A percentile compares a stretch with the other conserved stretches of the same genome.
phyloP scores from a whole-genome alignment of 495 filamentous ascomycete genomes.

The Neurospora sp. region DNA sequence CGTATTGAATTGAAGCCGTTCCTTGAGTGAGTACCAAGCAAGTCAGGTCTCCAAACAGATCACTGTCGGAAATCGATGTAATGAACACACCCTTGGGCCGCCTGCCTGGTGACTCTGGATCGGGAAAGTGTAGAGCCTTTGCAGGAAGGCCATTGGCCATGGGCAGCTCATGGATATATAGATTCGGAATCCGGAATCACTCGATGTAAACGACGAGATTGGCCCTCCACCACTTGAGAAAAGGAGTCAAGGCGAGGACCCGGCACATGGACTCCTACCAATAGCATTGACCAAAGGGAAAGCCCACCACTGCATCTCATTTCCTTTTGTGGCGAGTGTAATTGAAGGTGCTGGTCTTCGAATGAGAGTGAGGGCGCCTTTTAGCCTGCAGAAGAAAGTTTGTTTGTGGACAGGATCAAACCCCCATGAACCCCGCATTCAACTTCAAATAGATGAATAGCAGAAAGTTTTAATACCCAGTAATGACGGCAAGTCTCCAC shows the following conservation, averaged over 20 bases:
- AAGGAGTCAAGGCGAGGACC: background rate
- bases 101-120: background rate
- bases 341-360: background rate
- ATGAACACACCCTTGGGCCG: background rate
- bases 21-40: background rate
- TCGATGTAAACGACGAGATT: background rate
- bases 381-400: background rate
- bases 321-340: background rate
- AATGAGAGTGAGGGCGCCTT: background rate
- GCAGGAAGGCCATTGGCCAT: background rate
- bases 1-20: background rate
- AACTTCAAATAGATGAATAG: background rate
- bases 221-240: background rate
- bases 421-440: background rate
- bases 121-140: background rate
- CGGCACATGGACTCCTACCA: background rate
- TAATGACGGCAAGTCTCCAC: background rate
- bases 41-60: background rate
- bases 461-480: background rate
- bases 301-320: background rate
- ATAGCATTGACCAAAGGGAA: background rate
- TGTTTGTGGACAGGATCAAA: background rate
- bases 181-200: background rate
- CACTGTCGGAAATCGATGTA: background rate
- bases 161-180: background rate